Percentiles rank a stretch among this genome's conserved stretches.
These are phyloP conservation scores for Amphichorda felina DNA, from an alignment of 2,329 filamentous ascomycete species.

Conservation along the genomic window DNA sequence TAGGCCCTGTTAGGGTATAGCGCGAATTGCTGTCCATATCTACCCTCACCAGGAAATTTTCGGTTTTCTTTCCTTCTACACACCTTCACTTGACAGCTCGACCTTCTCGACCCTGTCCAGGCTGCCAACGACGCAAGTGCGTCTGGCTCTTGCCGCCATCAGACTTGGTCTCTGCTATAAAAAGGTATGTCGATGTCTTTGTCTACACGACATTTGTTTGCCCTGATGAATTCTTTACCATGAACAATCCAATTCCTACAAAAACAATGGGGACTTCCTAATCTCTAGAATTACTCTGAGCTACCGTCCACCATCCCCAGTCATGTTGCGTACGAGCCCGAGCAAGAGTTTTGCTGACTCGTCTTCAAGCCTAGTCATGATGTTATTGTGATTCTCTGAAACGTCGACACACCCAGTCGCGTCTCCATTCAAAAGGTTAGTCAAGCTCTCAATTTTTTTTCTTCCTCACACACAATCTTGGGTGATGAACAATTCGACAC, in stretches of 20 bases:
- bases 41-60: slow-evolving; percentile 2
- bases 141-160: neutral
- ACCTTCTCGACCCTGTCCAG: neutral
- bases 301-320: slow-evolving; percentile 12
- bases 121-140: neutral
- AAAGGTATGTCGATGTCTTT: too few species aligned
- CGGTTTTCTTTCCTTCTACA: neutral
- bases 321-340: too few species aligned
- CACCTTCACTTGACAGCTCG: neutral
- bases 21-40: neutral
- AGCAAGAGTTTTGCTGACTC: neutral
- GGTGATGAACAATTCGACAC: slow-evolving; percentile 51
- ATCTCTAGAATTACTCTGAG: slow-evolving; percentile 46
- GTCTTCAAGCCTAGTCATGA: neutral
- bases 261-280: slow-evolving; percentile 40
- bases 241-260: slow-evolving; percentile 56
- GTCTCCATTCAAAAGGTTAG: slow-evolving; percentile 45
- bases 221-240: slow-evolving; percentile 20
- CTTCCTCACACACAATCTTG: slow-evolving; percentile 14
- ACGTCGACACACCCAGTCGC: too few species aligned
- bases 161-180: too few species aligned
- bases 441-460: slow-evolving; percentile 8
- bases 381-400: neutral
- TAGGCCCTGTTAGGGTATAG: neutral
- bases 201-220: neutral